phyloP scores from a whole-genome alignment of 2,329 filamentous ascomycete species.

The Diaporthe citrichinensis region DNA sequence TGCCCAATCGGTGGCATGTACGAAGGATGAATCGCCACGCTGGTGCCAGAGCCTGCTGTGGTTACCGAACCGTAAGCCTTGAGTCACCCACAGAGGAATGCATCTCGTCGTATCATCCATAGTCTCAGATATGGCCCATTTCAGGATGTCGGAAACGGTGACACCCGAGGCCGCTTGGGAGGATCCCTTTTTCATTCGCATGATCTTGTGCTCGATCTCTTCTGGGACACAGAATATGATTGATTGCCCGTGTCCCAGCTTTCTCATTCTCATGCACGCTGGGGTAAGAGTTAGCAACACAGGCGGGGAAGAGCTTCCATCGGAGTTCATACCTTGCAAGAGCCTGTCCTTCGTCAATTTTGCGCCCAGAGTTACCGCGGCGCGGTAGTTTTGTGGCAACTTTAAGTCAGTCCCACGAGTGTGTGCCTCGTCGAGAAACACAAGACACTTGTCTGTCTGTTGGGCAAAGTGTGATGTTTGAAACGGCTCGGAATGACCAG shows the following conservation, averaged over 20 bases:
- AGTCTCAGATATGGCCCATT: slow-evolving; percentile 73
- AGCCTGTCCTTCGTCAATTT: slow-evolving; percentile 77
- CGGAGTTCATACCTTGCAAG: slow-evolving; percentile 69
- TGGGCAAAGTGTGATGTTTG: slow-evolving; percentile 70
- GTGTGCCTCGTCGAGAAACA: slow-evolving; percentile 80
- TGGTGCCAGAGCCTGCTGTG: slow-evolving; percentile 51
- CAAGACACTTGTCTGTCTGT: slow-evolving; percentile 70
- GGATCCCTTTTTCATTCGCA: not conserved
- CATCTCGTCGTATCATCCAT: slow-evolving; percentile 62
- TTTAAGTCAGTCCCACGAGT: slow-evolving; percentile 79
- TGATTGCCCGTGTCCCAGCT: slow-evolving; percentile 76
- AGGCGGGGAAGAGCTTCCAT: not conserved
- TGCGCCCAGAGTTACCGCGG: slow-evolving; percentile 77
- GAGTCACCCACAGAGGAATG: slow-evolving; percentile 72
- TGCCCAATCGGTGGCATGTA: slow-evolving; percentile 50
- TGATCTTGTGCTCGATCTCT: slow-evolving; percentile 72
- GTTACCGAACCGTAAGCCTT: slow-evolving; percentile 68
- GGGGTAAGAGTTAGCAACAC: not conserved
- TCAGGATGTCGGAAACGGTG: slow-evolving; percentile 63
- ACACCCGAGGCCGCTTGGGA: not conserved
- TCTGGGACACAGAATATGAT: slow-evolving; percentile 71
- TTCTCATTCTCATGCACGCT: slow-evolving; percentile 81
- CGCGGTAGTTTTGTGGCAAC: slow-evolving; percentile 70
- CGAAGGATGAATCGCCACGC: not conserved
- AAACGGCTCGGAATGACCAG: slow-evolving; percentile 62